Evolutionary conservation across 495 filamentous ascomycete genomes (phyloP), one percentile per base, ranked within the genome.

Genomic region (Podospora pseudopauciseta): DNA sequence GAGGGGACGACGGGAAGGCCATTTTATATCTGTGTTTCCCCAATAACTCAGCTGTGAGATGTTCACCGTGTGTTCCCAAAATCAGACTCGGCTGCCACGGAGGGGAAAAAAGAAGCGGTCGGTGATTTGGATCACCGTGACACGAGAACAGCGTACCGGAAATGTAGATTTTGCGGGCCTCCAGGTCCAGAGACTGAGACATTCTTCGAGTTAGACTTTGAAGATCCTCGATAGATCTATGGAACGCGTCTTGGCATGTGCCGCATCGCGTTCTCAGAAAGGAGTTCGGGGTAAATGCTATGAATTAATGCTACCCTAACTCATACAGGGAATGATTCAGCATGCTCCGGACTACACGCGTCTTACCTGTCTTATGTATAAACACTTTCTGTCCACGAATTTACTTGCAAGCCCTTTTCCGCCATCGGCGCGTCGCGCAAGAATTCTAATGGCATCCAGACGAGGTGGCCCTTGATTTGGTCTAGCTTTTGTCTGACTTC

Each of bases 371-470:
- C 34, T 77, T 68, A 84, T 13, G 82, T 80, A 65, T 79, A 84
- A 0, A 84, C 77, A 60, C 81, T 83, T 72, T 84, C 82, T 0
- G 82, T 84, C 76, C 78, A 83, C n/a, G 73, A 60, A 30, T 84
- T 84, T 2, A 84, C 78, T 71, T 83, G 81, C 66, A 84, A 72
- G 0, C 94, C 95, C 73, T 86, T 89, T 81, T 97, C 95, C 0
- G 93, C 94, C 94, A 97, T 95, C 71, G 90, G 84, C 0, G 90
- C 94, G 71, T 97, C 90, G 68, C 83, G 80, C 73, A 97, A 77
- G 73, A 96, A 98, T 55, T 94, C 87, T 71, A 97, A 73, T 60
- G 93, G 94, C 90, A 97, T 92, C 94, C 94, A 97, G 0, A 99
- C 93, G 30, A 99, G 76, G 82, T 97, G 95, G 0, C 94, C 95